Evolutionary conservation across 2,329 filamentous ascomycete species (phyloP).

Genomic region (Chrysosporium keratinophilum): DNA sequence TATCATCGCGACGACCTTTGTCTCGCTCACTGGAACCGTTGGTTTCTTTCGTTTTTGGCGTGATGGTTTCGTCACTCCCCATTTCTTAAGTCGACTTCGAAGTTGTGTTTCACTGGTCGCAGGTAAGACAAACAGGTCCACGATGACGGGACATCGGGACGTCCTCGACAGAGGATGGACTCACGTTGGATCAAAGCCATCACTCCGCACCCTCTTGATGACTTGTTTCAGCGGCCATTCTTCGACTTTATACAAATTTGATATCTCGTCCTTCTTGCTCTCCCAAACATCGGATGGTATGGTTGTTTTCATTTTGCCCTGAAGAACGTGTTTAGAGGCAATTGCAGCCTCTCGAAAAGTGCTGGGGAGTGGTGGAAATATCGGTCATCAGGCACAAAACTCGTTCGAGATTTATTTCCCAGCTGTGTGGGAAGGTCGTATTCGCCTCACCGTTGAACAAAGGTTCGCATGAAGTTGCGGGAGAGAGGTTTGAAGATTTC

Average conservation of each 20-base stretch:
- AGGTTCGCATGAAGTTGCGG: background rate
- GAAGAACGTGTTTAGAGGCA: background rate
- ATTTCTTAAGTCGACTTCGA: slow-evolving; percentile 37
- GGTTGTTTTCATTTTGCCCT: slow-evolving; percentile 31
- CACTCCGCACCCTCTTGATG: slow-evolving; percentile 35
- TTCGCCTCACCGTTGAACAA: background rate
- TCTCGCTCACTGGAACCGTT: background rate
- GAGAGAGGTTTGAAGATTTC: background rate
- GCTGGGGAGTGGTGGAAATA: background rate
- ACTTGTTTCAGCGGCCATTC: slow-evolving; percentile 39
- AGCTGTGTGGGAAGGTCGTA: background rate
- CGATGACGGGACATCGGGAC: background rate
- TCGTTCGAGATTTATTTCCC: background rate
- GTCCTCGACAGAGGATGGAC: slow-evolving; percentile 10
- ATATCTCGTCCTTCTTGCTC: slow-evolving; percentile 34
- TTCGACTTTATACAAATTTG: slow-evolving; percentile 35
- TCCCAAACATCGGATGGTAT: slow-evolving; percentile 38
- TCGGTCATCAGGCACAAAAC: background rate
- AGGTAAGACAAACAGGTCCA: background rate
- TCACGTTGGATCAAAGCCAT: slow-evolving; percentile 36
- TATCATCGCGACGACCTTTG: background rate
- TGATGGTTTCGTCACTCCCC: slow-evolving; percentile 37
- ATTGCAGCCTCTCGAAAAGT: background rate
- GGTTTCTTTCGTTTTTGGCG: slow-evolving; percentile 34
- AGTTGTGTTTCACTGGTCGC: slow-evolving; percentile 35